These are phyloP conservation scores for Dendrobium catenatum DNA, from an alignment of 106 monocot species.

Conservation along the genomic window DNA sequence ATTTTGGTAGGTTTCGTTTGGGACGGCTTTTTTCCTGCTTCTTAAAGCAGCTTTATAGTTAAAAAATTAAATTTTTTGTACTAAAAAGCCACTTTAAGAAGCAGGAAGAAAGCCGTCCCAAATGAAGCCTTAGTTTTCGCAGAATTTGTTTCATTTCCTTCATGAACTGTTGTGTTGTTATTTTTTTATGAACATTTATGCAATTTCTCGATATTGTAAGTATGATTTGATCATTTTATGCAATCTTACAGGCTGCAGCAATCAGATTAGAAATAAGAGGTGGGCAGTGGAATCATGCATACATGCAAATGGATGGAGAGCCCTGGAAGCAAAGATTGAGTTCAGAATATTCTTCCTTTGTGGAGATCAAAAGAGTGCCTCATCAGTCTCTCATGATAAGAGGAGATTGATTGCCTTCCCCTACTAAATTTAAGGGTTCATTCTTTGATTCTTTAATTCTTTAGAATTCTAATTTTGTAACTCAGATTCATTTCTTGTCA, in stretches of 20 bases:
- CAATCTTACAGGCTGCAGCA: conserved; percentile 53
- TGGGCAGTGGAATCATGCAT: conserved; percentile 61
- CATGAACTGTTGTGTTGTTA: too few species aligned
- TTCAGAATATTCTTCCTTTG: conserved; percentile 56
- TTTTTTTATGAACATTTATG: too few species aligned
- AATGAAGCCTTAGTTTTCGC: too few species aligned
- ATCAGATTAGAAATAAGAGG: conserved; percentile 81
- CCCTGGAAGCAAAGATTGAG: conserved; percentile 82
- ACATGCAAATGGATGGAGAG: conserved; percentile 94
- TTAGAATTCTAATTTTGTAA: background rate
- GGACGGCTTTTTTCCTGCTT: too few species aligned
- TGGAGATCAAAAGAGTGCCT: conserved; percentile 71
- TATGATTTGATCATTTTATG: background rate
- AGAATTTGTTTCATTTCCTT: too few species aligned
- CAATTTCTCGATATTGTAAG: too few species aligned
- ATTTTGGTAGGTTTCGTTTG: too few species aligned
- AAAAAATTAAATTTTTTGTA: too few species aligned
- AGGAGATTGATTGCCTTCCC: conserved; percentile 37
- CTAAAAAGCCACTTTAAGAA: too few species aligned
- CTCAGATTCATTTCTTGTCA: background rate
- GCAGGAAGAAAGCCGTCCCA: too few species aligned
- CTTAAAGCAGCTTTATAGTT: too few species aligned
- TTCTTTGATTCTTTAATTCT: background rate
- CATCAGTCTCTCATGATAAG: conserved; percentile 65
- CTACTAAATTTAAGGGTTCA: background rate